These are phyloP conservation scores for Daldinia sp. DNA, from an alignment of 2,329 filamentous ascomycete species.

Conservation along the genomic window DNA sequence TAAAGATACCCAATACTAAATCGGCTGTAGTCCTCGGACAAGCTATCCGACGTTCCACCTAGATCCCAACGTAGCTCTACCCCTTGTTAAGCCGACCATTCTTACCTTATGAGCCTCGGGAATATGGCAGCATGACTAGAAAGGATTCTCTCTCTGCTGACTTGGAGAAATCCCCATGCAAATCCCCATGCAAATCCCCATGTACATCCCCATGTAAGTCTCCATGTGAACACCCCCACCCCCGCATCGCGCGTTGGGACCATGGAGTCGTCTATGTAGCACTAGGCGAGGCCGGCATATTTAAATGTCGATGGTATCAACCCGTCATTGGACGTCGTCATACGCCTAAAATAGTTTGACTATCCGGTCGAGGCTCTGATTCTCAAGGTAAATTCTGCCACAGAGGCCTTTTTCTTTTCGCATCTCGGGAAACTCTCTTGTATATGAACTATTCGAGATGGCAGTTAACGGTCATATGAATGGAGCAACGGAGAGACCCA, in stretches of 20 bases:
- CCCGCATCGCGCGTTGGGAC: constrained; percentile 26
- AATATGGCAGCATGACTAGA: constrained; percentile 15
- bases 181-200: constrained; percentile 20
- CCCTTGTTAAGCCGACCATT: constrained; percentile 15
- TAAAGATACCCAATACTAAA: constrained; percentile 12
- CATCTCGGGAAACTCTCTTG: constrained; percentile 9
- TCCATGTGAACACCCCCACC: constrained; percentile 24
- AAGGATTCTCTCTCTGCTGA: constrained; percentile 5
- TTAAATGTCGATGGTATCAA: constrained; percentile 23
- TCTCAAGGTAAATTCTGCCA: constrained; percentile 16
- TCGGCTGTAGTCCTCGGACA: constrained; percentile 11
- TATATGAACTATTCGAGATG: constrained; percentile 33
- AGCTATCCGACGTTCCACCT: constrained; percentile 18
- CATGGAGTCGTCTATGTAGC: constrained; percentile 22
- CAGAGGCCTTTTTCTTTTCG: constrained; percentile 11
- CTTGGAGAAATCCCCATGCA: constrained; percentile 14
- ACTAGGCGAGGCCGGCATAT: constrained; percentile 33
- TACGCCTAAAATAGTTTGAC: constrained; percentile 23
- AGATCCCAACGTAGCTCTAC: constrained; percentile 5
- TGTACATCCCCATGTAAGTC: too few species aligned
- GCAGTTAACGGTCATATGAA: constrained; percentile 31
- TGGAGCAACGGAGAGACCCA: constrained; percentile 30
- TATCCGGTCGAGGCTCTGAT: constrained; percentile 16
- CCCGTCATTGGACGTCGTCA: constrained; percentile 25
- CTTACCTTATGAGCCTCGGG: constrained; percentile 12